phyloP scores from a whole-genome alignment of 352 stramenopile species.

The Pythium folliculosum region DNA sequence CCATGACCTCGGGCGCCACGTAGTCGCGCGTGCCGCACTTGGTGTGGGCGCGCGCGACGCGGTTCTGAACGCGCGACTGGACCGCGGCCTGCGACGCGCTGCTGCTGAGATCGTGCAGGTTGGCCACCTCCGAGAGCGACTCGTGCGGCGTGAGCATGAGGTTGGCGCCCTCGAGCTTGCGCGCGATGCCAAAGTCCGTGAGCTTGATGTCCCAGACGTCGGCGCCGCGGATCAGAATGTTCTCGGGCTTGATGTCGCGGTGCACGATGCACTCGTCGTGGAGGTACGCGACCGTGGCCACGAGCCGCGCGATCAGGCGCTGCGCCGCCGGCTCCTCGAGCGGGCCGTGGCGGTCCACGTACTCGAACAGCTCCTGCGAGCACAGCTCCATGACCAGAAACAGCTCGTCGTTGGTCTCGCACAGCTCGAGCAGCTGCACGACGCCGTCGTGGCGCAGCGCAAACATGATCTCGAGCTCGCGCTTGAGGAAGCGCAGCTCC shows the following conservation, averaged over 20 bases:
- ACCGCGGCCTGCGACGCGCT: slow-evolving; percentile 1
- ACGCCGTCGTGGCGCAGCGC: slow-evolving; percentile 70
- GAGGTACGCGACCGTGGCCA: slow-evolving; percentile 82
- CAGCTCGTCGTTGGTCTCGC: slow-evolving; percentile 69
- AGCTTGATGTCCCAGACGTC: slow-evolving; percentile 81
- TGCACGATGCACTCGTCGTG: slow-evolving; percentile 85
- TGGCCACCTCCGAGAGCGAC: slow-evolving; percentile 64
- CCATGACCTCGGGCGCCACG: slow-evolving; percentile 83
- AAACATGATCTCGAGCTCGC: slow-evolving; percentile 88
- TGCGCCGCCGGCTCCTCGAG: slow-evolving; percentile 69
- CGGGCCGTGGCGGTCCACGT: slow-evolving; percentile 72
- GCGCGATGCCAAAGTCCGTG: slow-evolving; percentile 82
- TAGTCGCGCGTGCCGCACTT: slow-evolving; percentile 87
- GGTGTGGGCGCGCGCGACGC: slow-evolving; percentile 71
- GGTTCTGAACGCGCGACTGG: slow-evolving; percentile 52
- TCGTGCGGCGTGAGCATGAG: slow-evolving; percentile 72
- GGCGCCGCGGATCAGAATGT: slow-evolving; percentile 69
- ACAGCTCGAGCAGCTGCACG: slow-evolving; percentile 79
- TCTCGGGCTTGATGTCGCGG: slow-evolving; percentile 87
- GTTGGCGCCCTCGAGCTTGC: slow-evolving; percentile 65
- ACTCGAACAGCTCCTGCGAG: slow-evolving; percentile 80
- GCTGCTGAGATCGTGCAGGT: slow-evolving; percentile 42
- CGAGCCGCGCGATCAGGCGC: slow-evolving; percentile 67
- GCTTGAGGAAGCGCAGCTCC: slow-evolving; percentile 79
- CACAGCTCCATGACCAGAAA: slow-evolving; percentile 87